Evolutionary conservation across 148 eudicot genomes (phyloP), one percentile per base, ranked within the genome.

Genomic region (Salicornia ramosissima): DNA sequence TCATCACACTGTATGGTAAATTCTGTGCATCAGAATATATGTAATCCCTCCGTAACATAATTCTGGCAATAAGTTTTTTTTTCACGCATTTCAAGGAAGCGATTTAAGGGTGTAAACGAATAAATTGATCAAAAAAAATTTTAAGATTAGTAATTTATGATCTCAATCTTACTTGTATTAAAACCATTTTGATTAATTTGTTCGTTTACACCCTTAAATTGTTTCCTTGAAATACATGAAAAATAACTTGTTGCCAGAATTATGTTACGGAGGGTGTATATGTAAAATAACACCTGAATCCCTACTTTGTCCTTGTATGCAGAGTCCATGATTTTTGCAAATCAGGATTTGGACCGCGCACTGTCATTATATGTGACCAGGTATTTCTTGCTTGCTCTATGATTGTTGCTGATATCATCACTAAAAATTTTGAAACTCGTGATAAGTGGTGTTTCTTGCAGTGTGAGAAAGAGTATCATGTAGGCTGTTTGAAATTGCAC

Each of bases 291-390:
- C 24, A 5, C 15, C 36, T 13, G 21, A 16, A 24, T 11, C 16
- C 51, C 5, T 60, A 25, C 0, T 63, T 30, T 79, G 22, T 63
- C 68, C 21, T 40, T n/a, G 21, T 43, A n/a, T 65, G 78, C 89
- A 94, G 97, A 63, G 78, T 78, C 46, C 88, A 85, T 63, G 98
- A 87, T 74, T 94, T 90, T 75, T 76, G 80, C 76, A 87, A 70
- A 51, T 56, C 82, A 42, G 90, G 76, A 42, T 90, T 90, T 82
- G 81, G 84, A 53, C 82, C 82, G 33, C 83, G 79, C 36, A 94
- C 98, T 39, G 92, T 94, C 67, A 83, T 94, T 6, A 72, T 87
- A 10, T 90, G 98, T 75, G 96, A 94, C 77, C 96, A 94, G 96
- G 96, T 92, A 65, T 45, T 1, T 50, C 16, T 49, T 19, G 24